These are phyloP conservation scores for Boletus rex-veris DNA, from an alignment of 768 basidiomycete species.

Conservation along the genomic window DNA sequence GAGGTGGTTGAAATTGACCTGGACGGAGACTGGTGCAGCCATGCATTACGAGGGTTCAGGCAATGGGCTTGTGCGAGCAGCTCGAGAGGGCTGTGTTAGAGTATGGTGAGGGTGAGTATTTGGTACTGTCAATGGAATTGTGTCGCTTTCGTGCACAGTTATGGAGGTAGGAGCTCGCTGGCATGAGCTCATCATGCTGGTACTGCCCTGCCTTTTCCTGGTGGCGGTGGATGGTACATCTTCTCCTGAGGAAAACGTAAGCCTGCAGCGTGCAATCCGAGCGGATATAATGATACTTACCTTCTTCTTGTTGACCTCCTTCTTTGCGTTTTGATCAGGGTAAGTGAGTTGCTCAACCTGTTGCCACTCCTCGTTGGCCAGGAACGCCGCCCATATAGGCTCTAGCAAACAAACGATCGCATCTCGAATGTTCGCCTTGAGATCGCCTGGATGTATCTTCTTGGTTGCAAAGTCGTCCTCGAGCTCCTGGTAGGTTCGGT, in stretches of 20 bases:
- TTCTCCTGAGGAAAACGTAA: conserved; percentile 49
- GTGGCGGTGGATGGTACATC: conserved; percentile 80
- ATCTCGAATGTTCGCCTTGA: conserved; percentile 75
- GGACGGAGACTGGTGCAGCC: background rate
- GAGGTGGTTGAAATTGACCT: background rate
- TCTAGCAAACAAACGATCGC: conserved; percentile 61
- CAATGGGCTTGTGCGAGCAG: background rate
- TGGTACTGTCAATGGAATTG: too few relatives aligned
- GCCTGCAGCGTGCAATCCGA: background rate
- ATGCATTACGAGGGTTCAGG: background rate
- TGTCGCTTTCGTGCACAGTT: too few relatives aligned
- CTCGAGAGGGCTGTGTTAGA: too few relatives aligned
- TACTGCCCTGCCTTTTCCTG: conserved; percentile 71
- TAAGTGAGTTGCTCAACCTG: conserved; percentile 76
- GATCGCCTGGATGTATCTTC: conserved; percentile 83
- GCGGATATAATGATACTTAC: background rate
- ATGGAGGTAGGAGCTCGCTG: too few relatives aligned
- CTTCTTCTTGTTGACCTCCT: conserved; percentile 67
- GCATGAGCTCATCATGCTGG: background rate
- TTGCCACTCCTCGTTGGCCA: conserved; percentile 78
- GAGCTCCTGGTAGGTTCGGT: conserved; percentile 59
- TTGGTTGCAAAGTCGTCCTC: conserved; percentile 71
- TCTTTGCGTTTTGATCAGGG: conserved; percentile 68
- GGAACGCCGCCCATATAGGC: conserved; percentile 44
- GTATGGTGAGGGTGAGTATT: too few relatives aligned